Evolutionary conservation across 805 yeast genomes (phyloP), one percentile per base, ranked within the genome.

Genomic region (Hyphopichia homilentoma): DNA sequence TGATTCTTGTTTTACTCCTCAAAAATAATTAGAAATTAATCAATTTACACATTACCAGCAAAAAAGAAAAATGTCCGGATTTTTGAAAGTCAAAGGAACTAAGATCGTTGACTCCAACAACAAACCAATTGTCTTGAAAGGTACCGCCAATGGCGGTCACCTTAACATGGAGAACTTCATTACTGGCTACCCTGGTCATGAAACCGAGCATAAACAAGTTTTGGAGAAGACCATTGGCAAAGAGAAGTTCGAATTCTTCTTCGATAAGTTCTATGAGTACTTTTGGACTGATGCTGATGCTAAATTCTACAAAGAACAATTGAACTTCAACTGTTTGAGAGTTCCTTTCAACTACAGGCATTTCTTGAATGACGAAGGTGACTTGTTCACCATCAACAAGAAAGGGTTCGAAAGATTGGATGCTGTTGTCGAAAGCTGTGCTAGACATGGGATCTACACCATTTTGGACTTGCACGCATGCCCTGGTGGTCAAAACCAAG

Each of bases 121-220:
- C 5, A 34, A 40, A 4, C 57, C 61, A 7, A 59, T 72, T 5
- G 63, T 72, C 13, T 60, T 72, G 34, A 65, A 61, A 36, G 78
- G 77, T 12, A 50, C 73, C 22, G 76, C 74, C 32, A 59, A 56
- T 19, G 77, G 77, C 28, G 75, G 75, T 27, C 73, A 66, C 38
- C 60, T 73, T 38, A 73, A 72, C 48, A 72, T 72, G 77, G 77
- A 72, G 49, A 73, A 73, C 50, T 72, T 73, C 63, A 72, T 73
- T 42, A 72, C 76, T 17, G 77, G 77, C 4, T 73, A 65, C 39
- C 75, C 77, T 7, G 77, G 77, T 3, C 74, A 67, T 41, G 78
- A 72, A 44, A 61, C 73, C 14, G 76, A 72, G 43, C 75, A 70
- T 43, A 70, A 70, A 45, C 40, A 52, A 28, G 70, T 68, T 1